Evolutionary conservation across 192 early-diverging fungal species (phyloP).

Genomic region (Lunasporangiospora selenospora): DNA sequence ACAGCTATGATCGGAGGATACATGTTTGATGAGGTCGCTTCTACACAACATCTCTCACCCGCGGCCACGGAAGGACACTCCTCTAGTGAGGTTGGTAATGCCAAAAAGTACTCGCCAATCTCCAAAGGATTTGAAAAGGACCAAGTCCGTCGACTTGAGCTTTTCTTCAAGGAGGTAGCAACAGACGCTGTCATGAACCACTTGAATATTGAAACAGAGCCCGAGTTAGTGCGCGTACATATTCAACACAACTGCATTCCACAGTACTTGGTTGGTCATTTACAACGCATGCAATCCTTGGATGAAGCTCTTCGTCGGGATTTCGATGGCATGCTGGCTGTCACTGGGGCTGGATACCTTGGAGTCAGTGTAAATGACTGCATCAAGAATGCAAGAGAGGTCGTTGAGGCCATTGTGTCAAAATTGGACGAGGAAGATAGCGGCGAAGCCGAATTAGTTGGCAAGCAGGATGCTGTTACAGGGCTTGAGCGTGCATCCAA

Average conservation of each 20-base stretch:
- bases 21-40: slow-evolving; percentile 57
- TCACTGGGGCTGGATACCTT: slow-evolving; percentile 81
- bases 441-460: slow-evolving; percentile 24
- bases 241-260: slow-evolving; percentile 85
- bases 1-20: slow-evolving; percentile 95
- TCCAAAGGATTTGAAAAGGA: too few species aligned
- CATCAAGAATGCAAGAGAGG: slow-evolving; percentile 68
- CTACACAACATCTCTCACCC: slow-evolving; percentile 15
- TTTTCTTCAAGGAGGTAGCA: slow-evolving; percentile 53
- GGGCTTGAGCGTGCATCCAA: slow-evolving; percentile 37
- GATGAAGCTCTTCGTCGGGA: slow-evolving; percentile 57
- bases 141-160: too few species aligned
- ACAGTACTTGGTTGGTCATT: slow-evolving; percentile 87
- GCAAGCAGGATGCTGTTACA: slow-evolving; percentile 34
- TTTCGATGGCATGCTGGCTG: slow-evolving; percentile 65
- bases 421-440: slow-evolving; percentile 31
- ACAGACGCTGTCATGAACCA: slow-evolving; percentile 62
- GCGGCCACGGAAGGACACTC: slow-evolving; percentile 53
- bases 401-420: slow-evolving; percentile 60
- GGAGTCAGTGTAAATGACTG: slow-evolving; percentile 90
- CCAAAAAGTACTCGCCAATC: too few species aligned
- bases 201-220: slow-evolving; percentile 60
- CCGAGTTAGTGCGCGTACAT: slow-evolving; percentile 57
- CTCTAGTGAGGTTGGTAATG: too few species aligned
- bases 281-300: slow-evolving; percentile 66